phyloP scores from a whole-genome alignment of 768 basidiomycete species.

The Mycena amicta region DNA sequence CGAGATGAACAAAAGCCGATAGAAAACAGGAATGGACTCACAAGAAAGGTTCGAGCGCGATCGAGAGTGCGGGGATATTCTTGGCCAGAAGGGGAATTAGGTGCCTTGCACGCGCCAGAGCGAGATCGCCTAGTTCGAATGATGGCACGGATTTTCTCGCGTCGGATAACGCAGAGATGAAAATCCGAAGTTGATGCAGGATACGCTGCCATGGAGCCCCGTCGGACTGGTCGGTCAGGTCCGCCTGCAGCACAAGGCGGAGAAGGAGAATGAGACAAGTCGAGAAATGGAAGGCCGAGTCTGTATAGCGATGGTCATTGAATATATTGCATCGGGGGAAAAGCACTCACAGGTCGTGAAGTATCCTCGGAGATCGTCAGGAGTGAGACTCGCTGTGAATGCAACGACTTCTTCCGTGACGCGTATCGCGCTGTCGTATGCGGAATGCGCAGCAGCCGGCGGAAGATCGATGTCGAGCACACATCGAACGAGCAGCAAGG shows the following conservation, averaged over 20 bases:
- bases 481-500: conserved; percentile 19
- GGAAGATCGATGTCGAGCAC: conserved; percentile 21
- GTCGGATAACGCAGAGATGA: conserved; percentile 18
- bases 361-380: conserved; percentile 21
- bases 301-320: conserved; percentile 1
- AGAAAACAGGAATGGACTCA: too few species aligned
- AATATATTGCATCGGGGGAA: too few species aligned
- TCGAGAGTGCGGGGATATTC: conserved; percentile 19
- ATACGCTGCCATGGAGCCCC: conserved; percentile 18
- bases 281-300: conserved; percentile 24
- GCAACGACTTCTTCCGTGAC: conserved; percentile 21
- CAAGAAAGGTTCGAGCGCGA: conserved; percentile 21
- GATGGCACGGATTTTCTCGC: conserved; percentile 17
- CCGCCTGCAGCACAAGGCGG: conserved; percentile 20
- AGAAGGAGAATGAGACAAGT: conserved; percentile 22
- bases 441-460: conserved; percentile 11
- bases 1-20: too few species aligned
- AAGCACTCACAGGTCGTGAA: conserved; percentile 15
- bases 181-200: conserved; percentile 19
- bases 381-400: conserved; percentile 19
- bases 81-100: conserved; percentile 22
- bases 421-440: conserved; percentile 17
- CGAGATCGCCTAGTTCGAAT: conserved; percentile 21
- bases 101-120: conserved; percentile 18
- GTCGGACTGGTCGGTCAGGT: conserved; percentile 19